These are phyloP conservation scores for Arthrobotrys iridis DNA, from an alignment of 2,329 filamentous ascomycete genomes.

Conservation along the genomic window DNA sequence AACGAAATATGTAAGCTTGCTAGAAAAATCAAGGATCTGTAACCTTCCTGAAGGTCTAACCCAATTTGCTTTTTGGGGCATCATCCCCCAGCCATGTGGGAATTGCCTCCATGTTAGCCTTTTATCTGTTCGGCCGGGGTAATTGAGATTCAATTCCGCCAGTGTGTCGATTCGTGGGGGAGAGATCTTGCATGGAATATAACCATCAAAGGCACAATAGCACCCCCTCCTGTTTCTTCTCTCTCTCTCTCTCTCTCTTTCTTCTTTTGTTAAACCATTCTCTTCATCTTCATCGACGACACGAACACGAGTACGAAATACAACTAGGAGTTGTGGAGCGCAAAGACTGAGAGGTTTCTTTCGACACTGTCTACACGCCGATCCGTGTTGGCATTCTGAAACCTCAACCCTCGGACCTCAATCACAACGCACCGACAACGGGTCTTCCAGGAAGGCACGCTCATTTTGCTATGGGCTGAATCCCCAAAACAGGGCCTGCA, in stretches of 20 bases:
- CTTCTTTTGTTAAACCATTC: not conserved
- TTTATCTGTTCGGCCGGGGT: constrained; percentile 15
- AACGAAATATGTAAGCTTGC: constrained; percentile 32
- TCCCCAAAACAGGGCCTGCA: not conserved
- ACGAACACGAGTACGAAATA: not conserved
- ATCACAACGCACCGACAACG: not conserved
- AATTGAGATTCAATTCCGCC: not conserved
- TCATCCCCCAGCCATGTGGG: constrained; percentile 46
- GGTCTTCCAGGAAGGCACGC: not conserved
- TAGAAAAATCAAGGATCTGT: constrained; percentile 45
- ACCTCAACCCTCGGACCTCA: constrained; percentile 9
- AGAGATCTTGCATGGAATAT: constrained; percentile 36
- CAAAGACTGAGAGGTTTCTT: not conserved
- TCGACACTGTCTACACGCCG: not conserved
- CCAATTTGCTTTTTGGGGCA: constrained; percentile 42
- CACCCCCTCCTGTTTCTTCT: not conserved
- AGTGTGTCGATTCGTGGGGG: constrained; percentile 11
- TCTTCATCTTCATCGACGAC: not conserved
- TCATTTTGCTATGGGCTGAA: not conserved
- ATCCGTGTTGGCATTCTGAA: constrained; percentile 6
- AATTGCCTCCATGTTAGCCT: constrained; percentile 20
- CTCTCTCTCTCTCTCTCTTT: not conserved
- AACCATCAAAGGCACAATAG: constrained; percentile 6
- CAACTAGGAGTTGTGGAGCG: not conserved
- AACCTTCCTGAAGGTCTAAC: constrained; percentile 26